Evolutionary conservation across 129 eudicot species (phyloP).

Genomic region (Saposhnikovia divaricata): DNA sequence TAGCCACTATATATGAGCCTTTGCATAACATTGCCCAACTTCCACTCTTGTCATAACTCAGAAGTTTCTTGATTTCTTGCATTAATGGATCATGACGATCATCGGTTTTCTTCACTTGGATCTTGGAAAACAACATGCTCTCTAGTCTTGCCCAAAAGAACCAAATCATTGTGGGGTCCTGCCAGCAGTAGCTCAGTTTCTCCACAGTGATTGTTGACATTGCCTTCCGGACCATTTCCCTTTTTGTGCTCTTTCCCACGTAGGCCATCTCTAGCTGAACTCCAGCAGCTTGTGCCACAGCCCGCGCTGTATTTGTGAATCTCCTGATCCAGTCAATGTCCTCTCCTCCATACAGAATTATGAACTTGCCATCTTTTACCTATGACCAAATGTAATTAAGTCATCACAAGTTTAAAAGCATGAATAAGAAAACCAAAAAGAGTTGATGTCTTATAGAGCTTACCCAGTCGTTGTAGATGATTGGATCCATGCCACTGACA

Average conservation of each 20-base stretch:
- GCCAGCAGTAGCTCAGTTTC: conserved; percentile 57
- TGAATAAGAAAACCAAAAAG: neutral
- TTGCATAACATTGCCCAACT: conserved; percentile 74
- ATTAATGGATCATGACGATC: conserved; percentile 50
- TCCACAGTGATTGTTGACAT: conserved; percentile 33
- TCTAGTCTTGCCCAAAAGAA: conserved; percentile 57
- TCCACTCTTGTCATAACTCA: conserved; percentile 62
- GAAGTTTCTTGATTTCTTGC: conserved; percentile 58
- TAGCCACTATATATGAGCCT: conserved; percentile 42
- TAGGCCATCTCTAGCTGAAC: conserved; percentile 55
- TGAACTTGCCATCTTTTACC: conserved; percentile 38
- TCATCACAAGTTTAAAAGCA: neutral
- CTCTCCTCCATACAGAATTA: conserved; percentile 59
- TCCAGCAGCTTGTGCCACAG: conserved; percentile 34
- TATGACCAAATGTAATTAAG: conserved; percentile 4
- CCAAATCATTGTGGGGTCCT: conserved; percentile 34
- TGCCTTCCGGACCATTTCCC: conserved; percentile 37
- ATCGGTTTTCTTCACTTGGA: conserved; percentile 40
- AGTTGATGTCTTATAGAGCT: neutral
- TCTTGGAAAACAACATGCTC: conserved; percentile 79
- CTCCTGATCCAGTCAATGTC: conserved; percentile 59
- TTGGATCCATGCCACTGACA: conserved; percentile 49
- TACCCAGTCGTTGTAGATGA: conserved; percentile 42
- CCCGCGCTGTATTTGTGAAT: conserved; percentile 40
- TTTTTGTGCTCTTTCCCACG: conserved; percentile 49